Conservation (phyloP, 2,329 filamentous ascomycete genomes). For the Penicillium thymicola region DNA sequence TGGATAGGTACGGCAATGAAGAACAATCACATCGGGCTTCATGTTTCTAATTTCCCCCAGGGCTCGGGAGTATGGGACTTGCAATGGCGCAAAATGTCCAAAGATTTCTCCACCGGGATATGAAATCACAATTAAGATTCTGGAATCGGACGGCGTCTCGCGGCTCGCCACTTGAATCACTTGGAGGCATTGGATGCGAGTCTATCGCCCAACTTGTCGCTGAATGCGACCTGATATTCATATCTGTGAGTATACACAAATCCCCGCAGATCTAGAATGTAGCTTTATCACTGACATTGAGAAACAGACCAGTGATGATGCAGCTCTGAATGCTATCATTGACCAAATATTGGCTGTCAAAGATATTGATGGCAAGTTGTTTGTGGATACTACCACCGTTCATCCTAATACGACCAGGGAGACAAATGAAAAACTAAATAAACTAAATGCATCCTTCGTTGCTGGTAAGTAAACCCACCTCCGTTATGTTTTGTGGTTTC, state of each 20-base stretch:
- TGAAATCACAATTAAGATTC: not conserved
- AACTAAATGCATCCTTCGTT: not conserved
- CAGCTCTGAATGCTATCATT: not conserved
- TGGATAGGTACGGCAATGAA: slow-evolving; percentile 8
- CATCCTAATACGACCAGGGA: slow-evolving; percentile 10
- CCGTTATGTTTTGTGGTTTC: not conserved
- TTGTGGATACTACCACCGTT: slow-evolving; percentile 15
- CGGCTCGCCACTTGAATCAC: not conserved
- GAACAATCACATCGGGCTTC: not conserved
- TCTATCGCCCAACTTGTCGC: slow-evolving; percentile 6
- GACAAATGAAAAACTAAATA: not conserved
- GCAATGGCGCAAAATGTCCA: slow-evolving; percentile 14
- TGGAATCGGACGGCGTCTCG: slow-evolving; percentile 13
- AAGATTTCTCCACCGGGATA: not conserved
- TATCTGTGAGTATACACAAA: slow-evolving; percentile 7
- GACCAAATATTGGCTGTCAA: slow-evolving; percentile 1
- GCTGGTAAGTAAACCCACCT: not conserved
- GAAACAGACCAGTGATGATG: not conserved
- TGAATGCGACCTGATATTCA: slow-evolving; percentile 10
- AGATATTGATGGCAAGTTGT: slow-evolving; percentile 4
- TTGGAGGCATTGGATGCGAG: slow-evolving; percentile 5
- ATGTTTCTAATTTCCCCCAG: not conserved
- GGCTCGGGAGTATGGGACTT: slow-evolving; percentile 14
- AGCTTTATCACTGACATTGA: not conserved
- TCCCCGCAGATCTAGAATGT: not conserved